These are phyloP conservation scores for Kalmusia sp. DNA, from an alignment of 2,329 filamentous ascomycete species.

Conservation along the genomic window DNA sequence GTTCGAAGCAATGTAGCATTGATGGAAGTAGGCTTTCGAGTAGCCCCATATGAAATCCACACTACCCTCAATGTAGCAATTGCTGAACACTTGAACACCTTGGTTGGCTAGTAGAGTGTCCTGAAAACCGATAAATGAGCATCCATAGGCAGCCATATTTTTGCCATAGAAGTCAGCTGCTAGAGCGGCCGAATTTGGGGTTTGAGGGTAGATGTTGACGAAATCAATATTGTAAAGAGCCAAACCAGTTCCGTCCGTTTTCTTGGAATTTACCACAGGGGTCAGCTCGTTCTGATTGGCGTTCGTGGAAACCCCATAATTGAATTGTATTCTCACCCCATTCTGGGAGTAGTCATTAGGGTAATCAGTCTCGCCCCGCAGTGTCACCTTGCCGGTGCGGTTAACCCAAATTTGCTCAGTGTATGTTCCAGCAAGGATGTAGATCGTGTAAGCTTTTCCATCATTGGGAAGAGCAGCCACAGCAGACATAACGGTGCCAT, in stretches of 20 bases:
- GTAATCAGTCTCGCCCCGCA: constrained; percentile 44
- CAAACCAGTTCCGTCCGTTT: constrained; percentile 24
- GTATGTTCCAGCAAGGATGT: constrained; percentile 51
- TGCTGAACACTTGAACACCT: constrained; percentile 62
- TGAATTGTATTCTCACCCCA: constrained; percentile 48
- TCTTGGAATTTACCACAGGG: constrained; percentile 55
- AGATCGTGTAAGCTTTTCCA: constrained; percentile 49
- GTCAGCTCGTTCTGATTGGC: constrained; percentile 52
- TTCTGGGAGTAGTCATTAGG: constrained; percentile 47
- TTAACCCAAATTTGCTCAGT: constrained; percentile 52
- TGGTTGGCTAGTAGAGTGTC: constrained; percentile 55
- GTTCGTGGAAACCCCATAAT: constrained; percentile 50
- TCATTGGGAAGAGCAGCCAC: constrained; percentile 54
- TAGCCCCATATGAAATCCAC: constrained; percentile 65
- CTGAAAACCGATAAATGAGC: constrained; percentile 61
- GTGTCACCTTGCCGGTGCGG: constrained; percentile 51
- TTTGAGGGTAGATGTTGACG: constrained; percentile 35
- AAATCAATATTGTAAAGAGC: constrained; percentile 47
- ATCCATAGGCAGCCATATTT: constrained; percentile 62
- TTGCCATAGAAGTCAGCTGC: constrained; percentile 59
- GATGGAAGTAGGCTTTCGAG: constrained; percentile 58
- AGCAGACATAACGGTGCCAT: constrained; percentile 52
- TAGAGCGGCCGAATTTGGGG: constrained; percentile 40
- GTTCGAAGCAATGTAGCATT: constrained; percentile 44
- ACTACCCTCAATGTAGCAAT: constrained; percentile 62